A percentile compares a stretch with the other conserved stretches of the same genome.
Evolutionary conservation across 2,329 filamentous ascomycete genomes (phyloP).

Genomic region (Ilyonectria mors-panacis): DNA sequence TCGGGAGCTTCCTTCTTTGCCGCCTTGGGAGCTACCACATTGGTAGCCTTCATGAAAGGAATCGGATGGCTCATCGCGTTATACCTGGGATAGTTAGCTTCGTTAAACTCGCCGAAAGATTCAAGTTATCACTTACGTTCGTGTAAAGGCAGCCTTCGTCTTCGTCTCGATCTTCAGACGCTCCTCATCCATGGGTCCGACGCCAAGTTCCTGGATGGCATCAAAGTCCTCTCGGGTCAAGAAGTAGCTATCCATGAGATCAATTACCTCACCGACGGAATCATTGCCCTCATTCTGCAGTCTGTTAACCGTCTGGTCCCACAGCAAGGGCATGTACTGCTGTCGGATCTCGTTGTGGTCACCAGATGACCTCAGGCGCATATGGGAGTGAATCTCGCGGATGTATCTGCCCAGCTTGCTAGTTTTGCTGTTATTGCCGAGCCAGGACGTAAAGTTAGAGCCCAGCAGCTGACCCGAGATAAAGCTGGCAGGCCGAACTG

Average conservation of each 20-base stretch:
- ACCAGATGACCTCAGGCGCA: constrained; percentile 91
- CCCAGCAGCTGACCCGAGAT: constrained; percentile 83
- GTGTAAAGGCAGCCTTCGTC: constrained; percentile 91
- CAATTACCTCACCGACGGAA: constrained; percentile 84
- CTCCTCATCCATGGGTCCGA: constrained; percentile 86
- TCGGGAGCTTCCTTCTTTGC: constrained; percentile 85
- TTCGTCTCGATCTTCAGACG: constrained; percentile 84
- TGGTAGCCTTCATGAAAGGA: constrained; percentile 95
- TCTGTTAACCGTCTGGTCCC: constrained; percentile 82
- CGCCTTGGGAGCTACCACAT: constrained; percentile 80
- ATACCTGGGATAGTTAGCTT: constrained; percentile 70
- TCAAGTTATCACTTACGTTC: constrained; percentile 72
- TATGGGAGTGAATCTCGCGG: constrained; percentile 97
- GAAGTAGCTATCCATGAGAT: constrained; percentile 97
- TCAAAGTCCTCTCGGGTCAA: constrained; percentile 96
- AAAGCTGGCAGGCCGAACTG: constrained; percentile 91
- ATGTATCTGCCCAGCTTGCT: constrained; percentile 84
- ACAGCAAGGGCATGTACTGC: constrained; percentile 91
- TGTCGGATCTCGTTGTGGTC: constrained; percentile 95
- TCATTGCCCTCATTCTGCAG: constrained; percentile 87
- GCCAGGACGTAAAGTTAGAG: constrained; percentile 89
- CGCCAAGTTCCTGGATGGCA: constrained; percentile 89
- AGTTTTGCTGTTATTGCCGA: constrained; percentile 94
- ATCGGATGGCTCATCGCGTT: constrained; percentile 89
- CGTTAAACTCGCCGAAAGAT: neutral